Percentiles rank a stretch among this genome's conserved stretches.
phyloP scores from a whole-genome alignment of 345 rosid species.

The Toxicodendron radicans region DNA sequence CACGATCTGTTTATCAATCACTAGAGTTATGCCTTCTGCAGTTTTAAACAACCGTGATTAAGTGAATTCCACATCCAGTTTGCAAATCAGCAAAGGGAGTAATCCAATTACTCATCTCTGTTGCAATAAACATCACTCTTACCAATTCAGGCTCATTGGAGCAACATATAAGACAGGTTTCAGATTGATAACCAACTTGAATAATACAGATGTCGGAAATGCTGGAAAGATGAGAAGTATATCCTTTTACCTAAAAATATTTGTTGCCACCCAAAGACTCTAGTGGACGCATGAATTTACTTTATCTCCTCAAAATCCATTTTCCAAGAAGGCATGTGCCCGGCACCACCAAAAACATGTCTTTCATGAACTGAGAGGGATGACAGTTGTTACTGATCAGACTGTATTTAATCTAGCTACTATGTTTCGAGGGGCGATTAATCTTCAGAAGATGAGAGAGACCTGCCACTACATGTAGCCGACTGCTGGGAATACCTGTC shows the following conservation, averaged over 20 bases:
- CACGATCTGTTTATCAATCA: neutral
- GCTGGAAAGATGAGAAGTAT: neutral
- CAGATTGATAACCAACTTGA: neutral
- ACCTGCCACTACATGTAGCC: slow-evolving; percentile 87
- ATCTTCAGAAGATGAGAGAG: slow-evolving; percentile 82
- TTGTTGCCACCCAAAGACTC: neutral
- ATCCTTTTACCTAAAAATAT: neutral
- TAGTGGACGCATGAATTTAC: neutral
- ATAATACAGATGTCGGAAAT: neutral
- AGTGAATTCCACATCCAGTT: neutral
- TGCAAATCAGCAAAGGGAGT: neutral
- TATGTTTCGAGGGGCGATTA: slow-evolving; percentile 42
- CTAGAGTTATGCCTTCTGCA: neutral
- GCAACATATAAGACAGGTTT: neutral
- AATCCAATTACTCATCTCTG: neutral
- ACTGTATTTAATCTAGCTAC: neutral
- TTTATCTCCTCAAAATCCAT: neutral
- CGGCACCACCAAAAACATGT: neutral
- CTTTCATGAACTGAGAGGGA: neutral
- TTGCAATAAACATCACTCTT: neutral
- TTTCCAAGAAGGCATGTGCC: neutral
- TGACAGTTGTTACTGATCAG: neutral
- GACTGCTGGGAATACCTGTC: slow-evolving; percentile 82
- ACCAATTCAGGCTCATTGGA: neutral
- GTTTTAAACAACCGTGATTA: neutral